phyloP scores from a whole-genome alignment of 2,329 filamentous ascomycete genomes.

The Exophiala phaeomuriformis region DNA sequence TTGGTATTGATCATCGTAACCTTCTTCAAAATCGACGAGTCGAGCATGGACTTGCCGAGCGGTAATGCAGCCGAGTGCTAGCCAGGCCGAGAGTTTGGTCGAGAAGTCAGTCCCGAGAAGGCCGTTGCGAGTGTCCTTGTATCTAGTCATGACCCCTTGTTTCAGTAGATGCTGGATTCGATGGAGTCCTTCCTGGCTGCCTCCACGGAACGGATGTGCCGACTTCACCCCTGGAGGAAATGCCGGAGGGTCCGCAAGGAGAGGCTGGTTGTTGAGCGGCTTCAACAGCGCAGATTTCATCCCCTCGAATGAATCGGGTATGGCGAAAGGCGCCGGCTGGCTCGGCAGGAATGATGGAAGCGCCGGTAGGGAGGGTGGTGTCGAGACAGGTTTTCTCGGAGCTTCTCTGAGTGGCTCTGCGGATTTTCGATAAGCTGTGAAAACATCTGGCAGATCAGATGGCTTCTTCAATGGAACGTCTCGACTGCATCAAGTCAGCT shows the following conservation, averaged over 20 bases:
- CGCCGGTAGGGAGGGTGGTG: conserved; percentile 51
- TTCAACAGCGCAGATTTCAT: conserved; percentile 50
- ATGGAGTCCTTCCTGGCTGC: conserved; percentile 53
- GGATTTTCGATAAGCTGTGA: conserved; percentile 65
- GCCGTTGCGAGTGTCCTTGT: conserved; percentile 65
- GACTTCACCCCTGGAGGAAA: conserved; percentile 50
- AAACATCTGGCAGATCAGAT: conserved; percentile 62
- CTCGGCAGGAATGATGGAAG: conserved; percentile 51
- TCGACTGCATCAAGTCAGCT: conserved; percentile 43
- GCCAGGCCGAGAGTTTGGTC: conserved; percentile 67
- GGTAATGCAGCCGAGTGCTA: conserved; percentile 65
- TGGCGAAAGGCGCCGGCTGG: conserved; percentile 56
- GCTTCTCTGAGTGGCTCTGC: conserved; percentile 62
- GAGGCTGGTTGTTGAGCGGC: conserved; percentile 48
- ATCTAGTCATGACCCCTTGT: conserved; percentile 54
- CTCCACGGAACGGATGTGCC: conserved; percentile 61
- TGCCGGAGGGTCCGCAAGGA: conserved; percentile 44
- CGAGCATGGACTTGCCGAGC: conserved; percentile 64
- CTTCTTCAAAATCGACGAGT: conserved; percentile 64
- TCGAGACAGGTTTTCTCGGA: conserved; percentile 52
- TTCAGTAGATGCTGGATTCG: conserved; percentile 56
- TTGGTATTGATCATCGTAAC: conserved; percentile 36
- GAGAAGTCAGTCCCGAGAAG: conserved; percentile 64
- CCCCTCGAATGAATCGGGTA: conserved; percentile 50
- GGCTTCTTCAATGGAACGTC: conserved; percentile 55